Evolutionary conservation across 140 eudicot genomes (phyloP).

Genomic region (Eryngium alpinum): DNA sequence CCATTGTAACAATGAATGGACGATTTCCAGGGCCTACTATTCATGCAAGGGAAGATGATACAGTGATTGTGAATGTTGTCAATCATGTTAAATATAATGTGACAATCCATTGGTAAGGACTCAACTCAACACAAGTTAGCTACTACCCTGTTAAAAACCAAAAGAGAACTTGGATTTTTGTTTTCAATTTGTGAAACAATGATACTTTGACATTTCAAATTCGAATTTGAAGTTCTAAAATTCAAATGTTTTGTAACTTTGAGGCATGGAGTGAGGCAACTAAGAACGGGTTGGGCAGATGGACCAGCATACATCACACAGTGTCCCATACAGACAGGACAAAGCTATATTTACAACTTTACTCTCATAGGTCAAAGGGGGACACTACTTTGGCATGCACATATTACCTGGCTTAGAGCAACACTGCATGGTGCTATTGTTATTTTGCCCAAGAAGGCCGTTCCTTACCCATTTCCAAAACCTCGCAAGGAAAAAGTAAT

Average conservation of each 20-base stretch:
- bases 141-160: too few species aligned
- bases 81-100: constrained; percentile 60
- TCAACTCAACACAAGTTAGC: too few species aligned
- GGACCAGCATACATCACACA: constrained; percentile 80
- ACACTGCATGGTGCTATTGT: constrained; percentile 78
- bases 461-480: constrained; percentile 76
- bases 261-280: constrained; percentile 81
- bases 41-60: constrained; percentile 66
- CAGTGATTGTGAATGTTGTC: constrained; percentile 40
- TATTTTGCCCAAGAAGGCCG: constrained; percentile 53
- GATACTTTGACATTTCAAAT: background rate
- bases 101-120: constrained; percentile 67
- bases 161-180: background rate
- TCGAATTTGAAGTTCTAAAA: background rate
- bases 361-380: constrained; percentile 78
- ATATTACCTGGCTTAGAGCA: constrained; percentile 70
- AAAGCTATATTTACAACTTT: constrained; percentile 62
- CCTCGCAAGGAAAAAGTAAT: constrained; percentile 58
- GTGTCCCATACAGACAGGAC: constrained; percentile 66
- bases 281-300: constrained; percentile 82
- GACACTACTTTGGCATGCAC: constrained; percentile 85
- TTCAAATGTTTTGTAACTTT: background rate
- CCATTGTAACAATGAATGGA: constrained; percentile 67
- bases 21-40: constrained; percentile 79
- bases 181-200: background rate